Percentiles rank a stretch among this genome's conserved stretches.
Evolutionary conservation across 805 yeast species (phyloP).

Genomic region (Candida coquimbonensis): DNA sequence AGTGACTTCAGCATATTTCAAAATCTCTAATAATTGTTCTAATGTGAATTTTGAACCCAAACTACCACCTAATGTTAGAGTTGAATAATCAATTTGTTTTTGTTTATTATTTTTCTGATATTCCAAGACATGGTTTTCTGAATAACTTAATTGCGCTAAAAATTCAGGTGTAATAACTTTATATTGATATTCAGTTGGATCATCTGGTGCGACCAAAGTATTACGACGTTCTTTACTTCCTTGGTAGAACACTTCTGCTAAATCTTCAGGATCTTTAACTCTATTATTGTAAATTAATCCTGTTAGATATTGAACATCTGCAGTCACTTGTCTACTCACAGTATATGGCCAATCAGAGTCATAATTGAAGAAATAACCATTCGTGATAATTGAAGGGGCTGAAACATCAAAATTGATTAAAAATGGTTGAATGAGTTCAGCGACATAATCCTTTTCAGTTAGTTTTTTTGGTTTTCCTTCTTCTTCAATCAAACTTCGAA

Average conservation of each 20-base stretch:
- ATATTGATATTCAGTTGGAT: constrained; percentile 25
- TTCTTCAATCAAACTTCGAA: constrained; percentile 13
- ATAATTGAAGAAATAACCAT: constrained; percentile 62
- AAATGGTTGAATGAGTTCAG: constrained; percentile 22
- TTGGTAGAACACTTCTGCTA: constrained; percentile 35
- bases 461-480: constrained; percentile 3
- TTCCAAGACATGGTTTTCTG: constrained; percentile 17
- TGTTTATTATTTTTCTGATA: constrained; percentile 11
- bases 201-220: constrained; percentile 44
- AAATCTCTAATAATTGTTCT: constrained; percentile 36
- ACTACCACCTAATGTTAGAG: constrained; percentile 55
- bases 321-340: constrained; percentile 43
- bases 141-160: constrained; percentile 3
- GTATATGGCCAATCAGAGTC: constrained; percentile 48
- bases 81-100: constrained; percentile 21
- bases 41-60: constrained; percentile 32
- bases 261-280: constrained; percentile 21
- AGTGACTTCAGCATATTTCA: constrained; percentile 21
- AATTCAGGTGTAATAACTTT: constrained; percentile 16
- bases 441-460: constrained; percentile 14
- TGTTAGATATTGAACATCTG: constrained; percentile 37
- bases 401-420: constrained; percentile 32
- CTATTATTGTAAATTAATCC: constrained; percentile 21
- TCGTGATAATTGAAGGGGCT: constrained; percentile 51
- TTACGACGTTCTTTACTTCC: constrained; percentile 40